Base-by-base conservation (phyloP, 768 basidiomycete species). In the Psilocybe cubensis region DNA sequence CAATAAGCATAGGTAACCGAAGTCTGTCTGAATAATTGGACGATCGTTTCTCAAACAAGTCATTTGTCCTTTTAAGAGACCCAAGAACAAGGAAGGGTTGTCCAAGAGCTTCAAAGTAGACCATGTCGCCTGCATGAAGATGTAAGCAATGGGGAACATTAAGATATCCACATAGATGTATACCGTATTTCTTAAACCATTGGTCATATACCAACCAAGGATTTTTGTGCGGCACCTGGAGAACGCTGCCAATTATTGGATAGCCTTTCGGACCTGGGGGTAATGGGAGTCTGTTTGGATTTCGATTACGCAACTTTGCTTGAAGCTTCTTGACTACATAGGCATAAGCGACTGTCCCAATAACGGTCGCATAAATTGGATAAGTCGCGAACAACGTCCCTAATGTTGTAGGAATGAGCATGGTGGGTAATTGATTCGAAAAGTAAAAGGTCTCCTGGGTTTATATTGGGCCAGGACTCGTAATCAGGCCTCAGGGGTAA, bases 41-140 rank as follows among this genome's bases (percentile, higher is more conserved):
- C 4, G 79, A 80, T 9, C 79, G 72, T 57, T 78, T 83, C 44
- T 86, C 84, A 20, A 87, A 79, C 1, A 87, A 74, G 24, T 87
- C 85, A 38, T 71, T 68, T 1, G 52, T 74, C 71, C 63, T 76
- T 74, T 58, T 78, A 5, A 58, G 33, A 14, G 53, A 61, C 14
- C 64, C 60, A 3, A 73, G 42, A 17, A 71, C 49, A 12, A 73
- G 46, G 25, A 69, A 62, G 6, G 62, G 63, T 27, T 67, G 66
- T 12, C 69, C 80, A 3, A 85, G 65, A 25, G 82, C 73, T 49
- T 75, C 74, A 51, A 84, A 72, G 60, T 79, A 82, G 2, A 84
- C 75, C 56, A 87, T 68, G 55, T 83, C 82, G 9, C 85, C 85
- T 84, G 45, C 14, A 38, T n/a, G 12, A 38, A 38, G 35, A 17